Percentiles rank a stretch among this genome's conserved stretches.
Evolutionary conservation across 2,329 filamentous ascomycete genomes (phyloP).

Genomic region (Gnomoniopsis smithogilvyi): DNA sequence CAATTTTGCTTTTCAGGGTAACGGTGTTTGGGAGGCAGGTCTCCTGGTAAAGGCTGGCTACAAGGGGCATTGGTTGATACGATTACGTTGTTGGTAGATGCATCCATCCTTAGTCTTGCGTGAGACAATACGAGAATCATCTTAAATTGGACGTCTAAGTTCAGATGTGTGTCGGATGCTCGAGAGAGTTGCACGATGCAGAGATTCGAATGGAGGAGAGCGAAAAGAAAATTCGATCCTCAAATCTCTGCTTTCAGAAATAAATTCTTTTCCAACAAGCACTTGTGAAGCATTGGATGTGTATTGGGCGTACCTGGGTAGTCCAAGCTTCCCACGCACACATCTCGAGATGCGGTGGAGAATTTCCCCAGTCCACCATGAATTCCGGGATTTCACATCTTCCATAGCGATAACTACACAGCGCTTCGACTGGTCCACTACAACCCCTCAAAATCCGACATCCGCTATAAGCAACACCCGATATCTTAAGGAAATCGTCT

Average conservation of each 20-base stretch:
- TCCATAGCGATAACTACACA: neutral
- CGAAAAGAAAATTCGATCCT: neutral
- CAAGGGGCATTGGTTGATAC: neutral
- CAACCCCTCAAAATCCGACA: neutral
- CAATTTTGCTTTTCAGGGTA: neutral
- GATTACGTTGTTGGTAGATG: neutral
- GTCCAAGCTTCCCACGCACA: no score
- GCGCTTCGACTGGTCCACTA: neutral
- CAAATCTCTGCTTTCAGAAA: no score
- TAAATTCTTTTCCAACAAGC: no score
- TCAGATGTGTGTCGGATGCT: neutral
- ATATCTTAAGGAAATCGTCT: no score
- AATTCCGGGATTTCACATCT: no score
- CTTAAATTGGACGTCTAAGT: neutral
- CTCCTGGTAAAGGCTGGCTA: neutral
- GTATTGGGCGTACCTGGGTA: neutral
- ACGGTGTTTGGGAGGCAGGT: constrained; percentile 7
- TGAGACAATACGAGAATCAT: neutral
- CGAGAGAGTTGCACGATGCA: neutral
- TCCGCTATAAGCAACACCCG: neutral
- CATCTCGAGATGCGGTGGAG: constrained; percentile 1
- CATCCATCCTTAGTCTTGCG: neutral
- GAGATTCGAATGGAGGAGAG: no score
- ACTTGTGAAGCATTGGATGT: neutral
- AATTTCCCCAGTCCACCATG: neutral